Evolutionary conservation across 2,329 filamentous ascomycete species (phyloP), one percentile per base, ranked within the genome.

Genomic region (Aspergillus hiratsukae): DNA sequence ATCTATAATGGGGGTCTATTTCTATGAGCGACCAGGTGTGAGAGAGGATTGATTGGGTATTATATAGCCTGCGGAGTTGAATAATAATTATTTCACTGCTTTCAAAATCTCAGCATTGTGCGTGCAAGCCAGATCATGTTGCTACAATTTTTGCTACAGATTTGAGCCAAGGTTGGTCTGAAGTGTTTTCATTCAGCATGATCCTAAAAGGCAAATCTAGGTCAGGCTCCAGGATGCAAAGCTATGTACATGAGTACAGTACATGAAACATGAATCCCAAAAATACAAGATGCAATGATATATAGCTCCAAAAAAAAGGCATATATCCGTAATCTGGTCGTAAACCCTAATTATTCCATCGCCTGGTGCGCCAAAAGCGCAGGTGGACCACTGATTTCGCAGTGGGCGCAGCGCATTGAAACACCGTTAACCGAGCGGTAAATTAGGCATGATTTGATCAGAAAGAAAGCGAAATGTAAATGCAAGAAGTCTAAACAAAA

Each of bases 311-410:
- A 46, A 27, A 27, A 54, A 52, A 55, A 43, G 45, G 48, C 49
- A 59, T 61, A 59, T 59, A 56, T 61, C 58, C 58, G 56, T 62
- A 41, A 54, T 52, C 51, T 57, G 63, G 64, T 46, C 58, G 54
- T 64, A 43, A 61, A 58, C 29, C 55, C 58, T 52, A 50, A 51
- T 52, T 52, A 48, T 51, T 50, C 53, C 51, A 60, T 56, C 51
- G 55, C 49, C 55, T 45, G 48, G 49, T 59, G 48, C 53, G 53
- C 57, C 53, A 53, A 35, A 31, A 28, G 8, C 28, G 8, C 23
- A 23, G 46, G 52, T 43, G 14, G 41, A 57, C 37, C 56, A 57
- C 49, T 31, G 10, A 37, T 37, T 37, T 37, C 31, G 31, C 31
- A 17, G 31, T 37, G 14, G 31, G 31, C 14, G 2, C 31, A 37